Conservation (phyloP, 2,329 filamentous ascomycete species). For the Aspergillus sclerotialis region DNA sequence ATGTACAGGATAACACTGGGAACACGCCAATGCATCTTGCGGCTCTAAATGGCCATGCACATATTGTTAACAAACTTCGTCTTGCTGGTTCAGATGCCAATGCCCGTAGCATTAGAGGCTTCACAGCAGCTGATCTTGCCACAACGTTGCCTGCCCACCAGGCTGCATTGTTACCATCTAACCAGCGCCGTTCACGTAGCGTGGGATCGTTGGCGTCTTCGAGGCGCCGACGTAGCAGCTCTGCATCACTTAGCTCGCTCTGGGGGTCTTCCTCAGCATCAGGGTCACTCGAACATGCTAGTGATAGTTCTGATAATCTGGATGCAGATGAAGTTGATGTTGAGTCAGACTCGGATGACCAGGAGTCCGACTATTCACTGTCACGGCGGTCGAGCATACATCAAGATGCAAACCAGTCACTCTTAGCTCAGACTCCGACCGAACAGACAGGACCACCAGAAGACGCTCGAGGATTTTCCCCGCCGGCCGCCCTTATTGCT, state of each 20-base stretch:
- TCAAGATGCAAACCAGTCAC: conserved; percentile 19
- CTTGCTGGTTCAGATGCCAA: conserved; percentile 65
- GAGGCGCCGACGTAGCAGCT: conserved; percentile 54
- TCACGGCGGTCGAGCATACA: conserved; percentile 32
- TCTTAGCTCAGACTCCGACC: conserved; percentile 11
- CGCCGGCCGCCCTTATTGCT: conserved; percentile 59
- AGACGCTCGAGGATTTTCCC: conserved; percentile 36
- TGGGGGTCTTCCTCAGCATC: conserved; percentile 52
- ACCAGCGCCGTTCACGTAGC: conserved; percentile 61
- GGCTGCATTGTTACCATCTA: conserved; percentile 55
- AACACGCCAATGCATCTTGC: conserved; percentile 80
- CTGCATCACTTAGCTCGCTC: conserved; percentile 58
- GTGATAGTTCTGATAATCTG: conserved; percentile 32
- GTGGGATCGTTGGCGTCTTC: conserved; percentile 48
- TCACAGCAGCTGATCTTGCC: conserved; percentile 65
- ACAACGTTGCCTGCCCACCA: conserved; percentile 58
- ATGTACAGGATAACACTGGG: conserved; percentile 68
- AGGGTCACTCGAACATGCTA: conserved; percentile 38
- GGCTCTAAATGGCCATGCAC: conserved; percentile 65
- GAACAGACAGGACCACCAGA: conserved; percentile 20
- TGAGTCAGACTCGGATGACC: conserved; percentile 8
- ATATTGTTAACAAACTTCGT: conserved; percentile 70
- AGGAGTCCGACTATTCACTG: conserved; percentile 18
- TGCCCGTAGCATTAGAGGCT: conserved; percentile 61
- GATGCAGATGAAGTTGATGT: conserved; percentile 17